phyloP scores from a whole-genome alignment of 2,329 filamentous ascomycete species.

The Ophiostoma populinum region DNA sequence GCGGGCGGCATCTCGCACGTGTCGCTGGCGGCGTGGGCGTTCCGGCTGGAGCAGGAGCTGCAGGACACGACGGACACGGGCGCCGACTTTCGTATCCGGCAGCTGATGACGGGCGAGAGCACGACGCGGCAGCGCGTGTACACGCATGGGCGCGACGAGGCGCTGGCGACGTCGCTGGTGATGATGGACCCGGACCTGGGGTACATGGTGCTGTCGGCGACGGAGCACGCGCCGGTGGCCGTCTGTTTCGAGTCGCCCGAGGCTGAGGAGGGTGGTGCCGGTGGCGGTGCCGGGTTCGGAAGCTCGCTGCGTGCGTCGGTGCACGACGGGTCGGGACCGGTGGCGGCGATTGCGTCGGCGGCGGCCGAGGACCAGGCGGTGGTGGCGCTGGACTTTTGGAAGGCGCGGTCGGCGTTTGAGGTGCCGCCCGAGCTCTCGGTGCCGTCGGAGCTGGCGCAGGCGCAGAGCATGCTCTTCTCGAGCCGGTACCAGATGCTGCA shows the following conservation, averaged over 20 bases:
- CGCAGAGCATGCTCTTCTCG: constrained; percentile 31
- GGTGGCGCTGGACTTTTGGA: constrained; percentile 32
- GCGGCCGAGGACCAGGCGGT: constrained; percentile 23
- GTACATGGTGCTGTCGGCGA: constrained; percentile 44
- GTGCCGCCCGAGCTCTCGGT: constrained; percentile 10
- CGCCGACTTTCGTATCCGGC: constrained; percentile 42
- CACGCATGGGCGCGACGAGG: constrained; percentile 30
- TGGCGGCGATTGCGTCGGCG: constrained; percentile 20
- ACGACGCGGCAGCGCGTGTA: constrained; percentile 39
- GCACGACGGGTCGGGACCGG: too few species aligned
- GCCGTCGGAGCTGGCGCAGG: constrained; percentile 24
- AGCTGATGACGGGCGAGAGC: constrained; percentile 40
- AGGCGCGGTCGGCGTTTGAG: constrained; percentile 20
- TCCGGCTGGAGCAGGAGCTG: constrained; percentile 44
- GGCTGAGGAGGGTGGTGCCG: constrained; percentile 13
- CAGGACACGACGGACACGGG: constrained; percentile 37
- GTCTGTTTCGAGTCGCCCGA: constrained; percentile 44
- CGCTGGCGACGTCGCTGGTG: constrained; percentile 34
- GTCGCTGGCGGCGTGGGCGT: constrained; percentile 45
- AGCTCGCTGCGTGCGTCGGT: constrained; percentile 15
- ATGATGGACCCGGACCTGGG: constrained; percentile 45
- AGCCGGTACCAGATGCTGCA: constrained; percentile 41
- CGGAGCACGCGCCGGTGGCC: constrained; percentile 37
- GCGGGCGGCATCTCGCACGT: constrained; percentile 41
- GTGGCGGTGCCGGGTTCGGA: constrained; percentile 23